Percentiles rank a stretch among this genome's conserved stretches.
Conservation (phyloP, 1,139 yeast genomes). For the Nakaseomyces uthaithaninus region DNA sequence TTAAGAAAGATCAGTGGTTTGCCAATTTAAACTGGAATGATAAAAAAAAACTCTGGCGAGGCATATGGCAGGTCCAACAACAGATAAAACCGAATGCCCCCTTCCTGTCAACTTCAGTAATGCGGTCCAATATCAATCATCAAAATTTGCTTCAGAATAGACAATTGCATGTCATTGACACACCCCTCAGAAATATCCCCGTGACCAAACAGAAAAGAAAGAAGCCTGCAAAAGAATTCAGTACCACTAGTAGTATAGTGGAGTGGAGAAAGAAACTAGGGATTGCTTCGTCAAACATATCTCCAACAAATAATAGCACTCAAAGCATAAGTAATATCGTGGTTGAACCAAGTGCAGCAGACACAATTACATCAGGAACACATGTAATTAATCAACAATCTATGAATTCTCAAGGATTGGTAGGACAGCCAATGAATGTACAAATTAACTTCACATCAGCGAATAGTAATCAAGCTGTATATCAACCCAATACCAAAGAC, state of each 20-base stretch:
- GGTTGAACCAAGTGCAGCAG: not conserved
- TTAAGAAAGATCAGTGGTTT: conserved; percentile 72
- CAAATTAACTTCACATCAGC: too few species aligned
- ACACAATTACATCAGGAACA: not conserved
- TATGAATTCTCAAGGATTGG: not conserved
- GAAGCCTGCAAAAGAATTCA: conserved; percentile 26
- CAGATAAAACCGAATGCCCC: not conserved
- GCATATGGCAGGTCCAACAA: conserved; percentile 23
- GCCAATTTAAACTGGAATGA: conserved; percentile 57
- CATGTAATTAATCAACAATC: not conserved
- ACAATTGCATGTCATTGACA: conserved; percentile 25
- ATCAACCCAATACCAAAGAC: not conserved
- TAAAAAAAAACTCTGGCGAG: conserved; percentile 58
- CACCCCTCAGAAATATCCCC: conserved; percentile 25
- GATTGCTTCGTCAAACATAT: conserved; percentile 13
- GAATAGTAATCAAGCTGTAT: too few species aligned
- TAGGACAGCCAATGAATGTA: too few species aligned
- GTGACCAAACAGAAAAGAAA: conserved; percentile 26
- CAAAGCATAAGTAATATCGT: conserved; percentile 3
- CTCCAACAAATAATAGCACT: conserved; percentile 3
- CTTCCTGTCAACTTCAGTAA: not conserved
- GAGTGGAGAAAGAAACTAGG: conserved; percentile 32
- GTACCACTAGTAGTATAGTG: conserved; percentile 30
- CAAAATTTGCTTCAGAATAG: conserved; percentile 12
- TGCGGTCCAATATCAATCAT: conserved; percentile 9